phyloP scores from a whole-genome alignment of 192 early-diverging fungal species.

The Coemansia umbellata region DNA sequence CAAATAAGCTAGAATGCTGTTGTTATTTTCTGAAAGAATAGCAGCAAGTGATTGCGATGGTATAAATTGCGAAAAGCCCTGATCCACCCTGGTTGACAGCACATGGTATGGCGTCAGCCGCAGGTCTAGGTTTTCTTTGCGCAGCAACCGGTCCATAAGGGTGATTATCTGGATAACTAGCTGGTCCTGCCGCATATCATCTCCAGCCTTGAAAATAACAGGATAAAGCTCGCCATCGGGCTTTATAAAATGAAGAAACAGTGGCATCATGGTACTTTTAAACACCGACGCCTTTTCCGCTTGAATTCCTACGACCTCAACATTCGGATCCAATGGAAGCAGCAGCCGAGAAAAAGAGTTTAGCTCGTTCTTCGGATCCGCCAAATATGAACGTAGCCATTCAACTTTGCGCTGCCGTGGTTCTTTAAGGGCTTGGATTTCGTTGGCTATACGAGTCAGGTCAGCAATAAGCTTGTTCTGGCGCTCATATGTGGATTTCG shows the following conservation, averaged over 20 bases:
- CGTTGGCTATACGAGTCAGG: constrained; percentile 71
- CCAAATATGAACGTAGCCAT: constrained; percentile 65
- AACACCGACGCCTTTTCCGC: constrained; percentile 81
- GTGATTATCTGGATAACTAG: constrained; percentile 96
- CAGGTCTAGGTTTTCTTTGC: constrained; percentile 95
- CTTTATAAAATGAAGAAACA: constrained; percentile 81
- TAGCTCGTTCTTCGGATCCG: constrained; percentile 82
- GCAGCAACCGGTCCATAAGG: constrained; percentile 92
- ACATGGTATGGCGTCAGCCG: constrained; percentile 93
- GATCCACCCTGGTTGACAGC: constrained; percentile 89
- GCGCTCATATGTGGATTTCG: constrained; percentile 70
- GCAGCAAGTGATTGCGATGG: constrained; percentile 84
- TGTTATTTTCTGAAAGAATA: constrained; percentile 82
- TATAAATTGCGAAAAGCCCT: constrained; percentile 95
- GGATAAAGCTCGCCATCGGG: constrained; percentile 85
- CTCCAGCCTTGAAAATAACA: constrained; percentile 97
- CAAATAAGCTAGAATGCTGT: constrained; percentile 78
- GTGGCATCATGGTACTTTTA: constrained; percentile 84
- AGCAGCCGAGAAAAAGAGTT: constrained; percentile 77
- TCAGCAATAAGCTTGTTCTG: constrained; percentile 82
- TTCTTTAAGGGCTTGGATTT: constrained; percentile 75
- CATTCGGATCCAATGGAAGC: constrained; percentile 86
- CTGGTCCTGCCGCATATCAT: constrained; percentile 97
- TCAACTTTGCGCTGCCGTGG: constrained; percentile 88
- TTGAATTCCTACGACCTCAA: constrained; percentile 83